Base-by-base conservation (phyloP, 805 yeast species). In the Schwanniomyces pseudopolymorphus region DNA sequence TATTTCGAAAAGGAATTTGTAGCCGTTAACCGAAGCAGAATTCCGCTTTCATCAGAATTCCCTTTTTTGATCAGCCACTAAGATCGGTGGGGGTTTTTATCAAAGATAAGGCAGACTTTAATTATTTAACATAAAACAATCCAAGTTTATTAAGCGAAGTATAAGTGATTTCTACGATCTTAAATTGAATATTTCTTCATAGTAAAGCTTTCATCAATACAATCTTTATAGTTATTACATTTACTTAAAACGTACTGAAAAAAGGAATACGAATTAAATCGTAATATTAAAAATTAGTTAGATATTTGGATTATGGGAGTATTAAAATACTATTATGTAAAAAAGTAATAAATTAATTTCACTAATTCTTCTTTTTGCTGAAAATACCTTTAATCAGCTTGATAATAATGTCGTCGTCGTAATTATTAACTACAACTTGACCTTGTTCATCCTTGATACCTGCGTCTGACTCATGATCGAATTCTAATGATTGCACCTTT, bases 331-430 rank as follows among this genome's bases (percentile, higher is more conserved):
- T 7, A 6, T 7, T 19, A 7, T 36, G n/a, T 36, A 6, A 31
- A 16, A 31, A 5, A 14, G 8, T 16, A 5, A 5, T 16, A 5
- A n/a, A 22, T 22, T 5, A 22, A 22, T 5, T 22, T 5, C 8
- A 26, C 20, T 37, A 31, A 36, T 36, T 28, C 26, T 36, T 22
- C 14, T 44, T 42, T 26, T 51, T 42, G 8, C 28, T 21, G 39
- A 56, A 49, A 9, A 55, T 17, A 4, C 21, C 8, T 42, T 51
- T 58, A 38, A 61, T 1, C 31, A 46, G 50, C 7, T 22, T 31
- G 11, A 55, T 31, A 20, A 60, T 40, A 16, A 48, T 5, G 43
- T 62, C 66, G 21, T 62, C 62, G 39, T 61, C 66, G 35, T 60
- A 52, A 37, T 58, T 46, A 49, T 62, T 62, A n/a, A 61, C 55